A percentile compares a stretch with the other conserved stretches of the same genome.
Evolutionary conservation across 306 rosid species (phyloP).

Genomic region (Quercus aquifolioides): DNA sequence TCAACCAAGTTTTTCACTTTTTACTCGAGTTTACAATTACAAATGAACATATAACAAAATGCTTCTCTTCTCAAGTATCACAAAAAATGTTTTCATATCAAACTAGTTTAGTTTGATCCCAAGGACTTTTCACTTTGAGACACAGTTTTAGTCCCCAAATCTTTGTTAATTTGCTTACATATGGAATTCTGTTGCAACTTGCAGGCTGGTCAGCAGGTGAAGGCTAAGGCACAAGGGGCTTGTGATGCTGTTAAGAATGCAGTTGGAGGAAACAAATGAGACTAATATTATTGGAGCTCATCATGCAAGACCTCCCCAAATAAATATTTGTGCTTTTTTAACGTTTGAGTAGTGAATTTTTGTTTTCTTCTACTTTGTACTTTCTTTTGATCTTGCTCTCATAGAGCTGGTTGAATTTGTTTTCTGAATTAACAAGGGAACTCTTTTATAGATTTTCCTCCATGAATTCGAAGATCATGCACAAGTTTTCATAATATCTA

Average conservation of each 20-base stretch:
- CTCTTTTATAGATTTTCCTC: neutral
- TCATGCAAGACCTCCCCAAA: neutral
- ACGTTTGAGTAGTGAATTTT: neutral
- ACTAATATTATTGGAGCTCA: neutral
- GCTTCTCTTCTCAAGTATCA: no score
- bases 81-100: no score
- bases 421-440: neutral
- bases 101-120: neutral
- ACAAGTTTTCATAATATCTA: neutral
- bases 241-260: slow-evolving; percentile 17
- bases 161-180: neutral
- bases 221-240: slow-evolving; percentile 28
- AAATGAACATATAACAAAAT: neutral
- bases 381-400: neutral
- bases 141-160: neutral
- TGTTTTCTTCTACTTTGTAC: neutral
- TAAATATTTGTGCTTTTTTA: neutral
- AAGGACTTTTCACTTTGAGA: no score
- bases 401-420: neutral
- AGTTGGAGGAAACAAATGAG: slow-evolving; percentile 27
- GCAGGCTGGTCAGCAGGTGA: slow-evolving; percentile 41
- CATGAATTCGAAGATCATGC: neutral
- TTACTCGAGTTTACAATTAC: neutral
- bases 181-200: neutral
- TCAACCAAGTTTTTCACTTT: neutral